Evolutionary conservation across 768 basidiomycete species (phyloP).

Genomic region (Suillus clintonianus): DNA sequence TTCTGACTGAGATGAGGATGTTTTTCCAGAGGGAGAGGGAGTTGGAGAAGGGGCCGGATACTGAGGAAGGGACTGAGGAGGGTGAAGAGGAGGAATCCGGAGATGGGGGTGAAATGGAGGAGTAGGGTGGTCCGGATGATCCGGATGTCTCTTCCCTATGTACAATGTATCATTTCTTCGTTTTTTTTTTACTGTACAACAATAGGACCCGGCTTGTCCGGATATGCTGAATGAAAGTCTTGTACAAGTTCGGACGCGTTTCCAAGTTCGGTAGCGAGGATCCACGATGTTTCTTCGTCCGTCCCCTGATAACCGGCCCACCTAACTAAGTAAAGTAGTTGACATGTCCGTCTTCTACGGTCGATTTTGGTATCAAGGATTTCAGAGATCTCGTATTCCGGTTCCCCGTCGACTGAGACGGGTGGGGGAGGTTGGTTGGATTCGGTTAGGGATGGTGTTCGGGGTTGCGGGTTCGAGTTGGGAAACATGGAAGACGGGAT

Average conservation of each 20-base stretch:
- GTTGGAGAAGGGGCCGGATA: too few relatives aligned
- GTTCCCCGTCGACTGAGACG: not conserved
- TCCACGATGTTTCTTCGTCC: constrained; percentile 17
- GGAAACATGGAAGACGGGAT: constrained; percentile 2
- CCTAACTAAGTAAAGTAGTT: constrained; percentile 9
- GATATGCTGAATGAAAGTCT: constrained; percentile 1
- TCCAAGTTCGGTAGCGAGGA: constrained; percentile 9
- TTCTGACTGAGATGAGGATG: too few relatives aligned
- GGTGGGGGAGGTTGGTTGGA: constrained; percentile 15
- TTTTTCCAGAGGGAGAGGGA: too few relatives aligned
- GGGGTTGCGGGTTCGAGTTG: constrained; percentile 1
- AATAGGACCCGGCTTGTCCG: constrained; percentile 1
- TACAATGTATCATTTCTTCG: too few relatives aligned
- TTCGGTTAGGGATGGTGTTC: constrained; percentile 2
- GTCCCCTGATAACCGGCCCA: constrained; percentile 16
- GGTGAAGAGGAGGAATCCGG: too few relatives aligned
- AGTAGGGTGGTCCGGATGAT: too few relatives aligned
- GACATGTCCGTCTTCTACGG: not conserved
- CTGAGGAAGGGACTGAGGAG: too few relatives aligned
- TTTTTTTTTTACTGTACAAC: too few relatives aligned
- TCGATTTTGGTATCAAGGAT: constrained; percentile 17
- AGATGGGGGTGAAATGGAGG: too few relatives aligned
- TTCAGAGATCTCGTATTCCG: constrained; percentile 17
- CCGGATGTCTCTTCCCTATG: too few relatives aligned
- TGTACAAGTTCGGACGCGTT: not conserved